These are phyloP conservation scores for Stylonectria norvegica DNA, from an alignment of 2,329 filamentous ascomycete genomes.

Conservation along the genomic window DNA sequence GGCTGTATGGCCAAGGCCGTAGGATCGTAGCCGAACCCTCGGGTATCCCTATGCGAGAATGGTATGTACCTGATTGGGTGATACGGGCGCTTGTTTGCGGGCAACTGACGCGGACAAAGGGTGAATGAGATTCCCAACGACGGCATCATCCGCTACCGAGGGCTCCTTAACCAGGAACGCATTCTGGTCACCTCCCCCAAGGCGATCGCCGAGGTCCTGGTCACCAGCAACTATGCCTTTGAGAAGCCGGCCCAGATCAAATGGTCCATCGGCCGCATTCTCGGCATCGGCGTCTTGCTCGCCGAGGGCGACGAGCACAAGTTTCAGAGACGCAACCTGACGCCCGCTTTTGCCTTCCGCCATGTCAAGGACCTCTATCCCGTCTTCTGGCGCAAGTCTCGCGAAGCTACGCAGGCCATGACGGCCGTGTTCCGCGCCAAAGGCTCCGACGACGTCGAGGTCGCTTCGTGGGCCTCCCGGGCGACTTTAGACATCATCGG, in stretches of 20 bases:
- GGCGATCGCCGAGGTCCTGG: slow-evolving; percentile 66
- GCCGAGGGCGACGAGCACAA: slow-evolving; percentile 92
- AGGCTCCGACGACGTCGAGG: slow-evolving; percentile 48
- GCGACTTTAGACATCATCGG: slow-evolving; percentile 75
- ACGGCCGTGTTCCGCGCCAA: slow-evolving; percentile 34
- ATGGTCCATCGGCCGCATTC: slow-evolving; percentile 55
- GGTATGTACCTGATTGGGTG: slow-evolving; percentile 37
- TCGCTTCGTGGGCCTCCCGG: slow-evolving; percentile 61
- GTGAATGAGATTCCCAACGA: slow-evolving; percentile 60
- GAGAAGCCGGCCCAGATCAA: slow-evolving; percentile 57
- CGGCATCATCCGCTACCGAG: slow-evolving; percentile 65
- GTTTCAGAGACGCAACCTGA: slow-evolving; percentile 71
- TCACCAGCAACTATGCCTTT: slow-evolving; percentile 67
- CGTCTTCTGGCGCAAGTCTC: slow-evolving; percentile 75
- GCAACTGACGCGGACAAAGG: slow-evolving; percentile 42
- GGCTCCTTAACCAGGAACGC: slow-evolving; percentile 60
- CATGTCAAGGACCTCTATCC: slow-evolving; percentile 84
- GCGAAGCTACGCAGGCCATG: slow-evolving; percentile 64
- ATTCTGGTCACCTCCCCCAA: slow-evolving; percentile 61
- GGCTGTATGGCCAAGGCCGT: slow-evolving; percentile 46
- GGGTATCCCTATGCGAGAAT: slow-evolving; percentile 45
- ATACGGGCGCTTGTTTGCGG: neutral
- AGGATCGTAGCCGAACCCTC: slow-evolving; percentile 39
- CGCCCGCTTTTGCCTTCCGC: slow-evolving; percentile 81
- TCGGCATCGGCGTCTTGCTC: slow-evolving; percentile 70